These are phyloP conservation scores for Ophiosphaerella narmari DNA, from an alignment of 2,329 filamentous ascomycete species.

Conservation along the genomic window DNA sequence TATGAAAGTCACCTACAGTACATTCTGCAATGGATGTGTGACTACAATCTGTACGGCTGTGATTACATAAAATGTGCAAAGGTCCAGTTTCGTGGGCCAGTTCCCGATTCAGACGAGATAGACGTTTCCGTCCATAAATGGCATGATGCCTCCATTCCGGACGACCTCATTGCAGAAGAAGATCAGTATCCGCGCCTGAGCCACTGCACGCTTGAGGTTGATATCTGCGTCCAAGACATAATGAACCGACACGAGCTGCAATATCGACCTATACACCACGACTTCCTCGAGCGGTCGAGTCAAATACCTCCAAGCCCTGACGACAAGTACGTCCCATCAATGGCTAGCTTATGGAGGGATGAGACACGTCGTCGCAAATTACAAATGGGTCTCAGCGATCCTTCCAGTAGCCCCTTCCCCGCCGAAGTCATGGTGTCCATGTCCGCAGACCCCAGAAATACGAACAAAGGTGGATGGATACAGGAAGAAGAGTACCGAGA, in stretches of 20 bases:
- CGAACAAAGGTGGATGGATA: conserved; percentile 81
- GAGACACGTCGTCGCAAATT: conserved; percentile 80
- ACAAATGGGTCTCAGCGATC: conserved; percentile 66
- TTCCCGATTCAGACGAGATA: conserved; percentile 72
- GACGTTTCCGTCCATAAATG: conserved; percentile 69
- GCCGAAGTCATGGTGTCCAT: conserved; percentile 83
- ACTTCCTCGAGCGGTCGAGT: conserved; percentile 75
- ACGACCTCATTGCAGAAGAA: conserved; percentile 64
- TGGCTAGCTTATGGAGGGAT: conserved; percentile 91
- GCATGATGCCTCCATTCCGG: conserved; percentile 75
- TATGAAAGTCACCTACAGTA: conserved; percentile 95
- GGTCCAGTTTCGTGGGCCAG: conserved; percentile 73
- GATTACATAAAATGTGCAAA: conserved; percentile 77
- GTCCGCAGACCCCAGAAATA: conserved; percentile 78
- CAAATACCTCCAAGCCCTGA: conserved; percentile 62
- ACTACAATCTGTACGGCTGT: conserved; percentile 97
- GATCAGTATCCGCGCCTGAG: conserved; percentile 74
- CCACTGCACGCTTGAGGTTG: conserved; percentile 87
- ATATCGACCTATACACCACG: conserved; percentile 80
- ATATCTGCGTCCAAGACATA: conserved; percentile 87
- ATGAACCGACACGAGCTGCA: conserved; percentile 77
- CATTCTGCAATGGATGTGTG: conserved; percentile 94
- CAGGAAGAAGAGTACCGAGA: conserved; percentile 83
- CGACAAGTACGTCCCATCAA: conserved; percentile 86
- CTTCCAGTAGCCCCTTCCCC: conserved; percentile 76